Percentiles rank a stretch among this genome's conserved stretches.
Conservation (phyloP, 768 basidiomycete genomes). For the Suillus subluteus region DNA sequence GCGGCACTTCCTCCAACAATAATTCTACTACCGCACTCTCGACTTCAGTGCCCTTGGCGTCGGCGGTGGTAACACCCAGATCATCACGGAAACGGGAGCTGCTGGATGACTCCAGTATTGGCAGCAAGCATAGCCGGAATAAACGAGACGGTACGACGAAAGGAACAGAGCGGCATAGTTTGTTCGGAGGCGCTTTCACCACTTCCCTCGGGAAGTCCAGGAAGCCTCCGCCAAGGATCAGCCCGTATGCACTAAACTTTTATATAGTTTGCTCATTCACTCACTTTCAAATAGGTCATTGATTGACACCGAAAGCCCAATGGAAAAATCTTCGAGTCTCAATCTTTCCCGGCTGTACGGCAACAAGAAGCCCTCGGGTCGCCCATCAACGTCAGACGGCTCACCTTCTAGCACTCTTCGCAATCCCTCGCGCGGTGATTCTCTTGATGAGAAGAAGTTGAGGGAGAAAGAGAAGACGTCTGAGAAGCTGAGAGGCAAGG, state of each 20-base stretch:
- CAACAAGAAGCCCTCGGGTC: slow-evolving; percentile 46
- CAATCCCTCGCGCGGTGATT: slow-evolving; percentile 25
- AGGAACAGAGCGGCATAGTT: slow-evolving; percentile 67
- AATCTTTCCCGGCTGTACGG: slow-evolving; percentile 54
- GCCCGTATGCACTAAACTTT: slow-evolving; percentile 50
- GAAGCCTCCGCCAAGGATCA: slow-evolving; percentile 82
- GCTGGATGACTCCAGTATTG: slow-evolving; percentile 26
- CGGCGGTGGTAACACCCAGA: slow-evolving; percentile 24
- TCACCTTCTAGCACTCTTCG: slow-evolving; percentile 27
- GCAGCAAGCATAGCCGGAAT: slow-evolving; percentile 42
- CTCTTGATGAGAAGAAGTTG: slow-evolving; percentile 28
- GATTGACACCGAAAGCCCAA: slow-evolving; percentile 36
- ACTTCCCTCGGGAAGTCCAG: slow-evolving; percentile 66
- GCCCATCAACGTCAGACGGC: slow-evolving; percentile 47
- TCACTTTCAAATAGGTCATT: slow-evolving; percentile 25
- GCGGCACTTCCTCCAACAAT: slow-evolving; percentile 29
- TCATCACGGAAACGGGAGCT: slow-evolving; percentile 24
- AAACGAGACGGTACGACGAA: slow-evolving; percentile 55
- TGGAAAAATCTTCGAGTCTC: slow-evolving; percentile 51
- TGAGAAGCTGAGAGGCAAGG: slow-evolving; percentile 16
- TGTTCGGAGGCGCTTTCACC: slow-evolving; percentile 74
- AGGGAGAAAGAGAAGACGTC: slow-evolving; percentile 30
- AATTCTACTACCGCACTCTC: slow-evolving; percentile 30
- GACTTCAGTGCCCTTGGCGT: slow-evolving; percentile 24
- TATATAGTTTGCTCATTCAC: slow-evolving; percentile 8